phyloP scores from a whole-genome alignment of 2,329 filamentous ascomycete genomes.

The Trichoderma aggressivum region DNA sequence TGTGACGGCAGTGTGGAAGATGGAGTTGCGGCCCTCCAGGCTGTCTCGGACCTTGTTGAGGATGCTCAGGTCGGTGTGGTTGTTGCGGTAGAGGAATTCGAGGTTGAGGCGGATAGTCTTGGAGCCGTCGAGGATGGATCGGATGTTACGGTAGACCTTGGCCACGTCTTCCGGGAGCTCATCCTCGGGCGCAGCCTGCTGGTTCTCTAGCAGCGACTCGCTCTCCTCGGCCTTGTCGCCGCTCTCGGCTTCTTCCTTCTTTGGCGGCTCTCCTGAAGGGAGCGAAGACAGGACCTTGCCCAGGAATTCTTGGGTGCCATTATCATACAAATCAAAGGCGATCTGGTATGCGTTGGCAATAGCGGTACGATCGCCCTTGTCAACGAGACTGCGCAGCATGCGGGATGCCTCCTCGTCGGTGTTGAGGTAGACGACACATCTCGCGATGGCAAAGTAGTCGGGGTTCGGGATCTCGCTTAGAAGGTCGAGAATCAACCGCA shows the following conservation, averaged over 20 bases:
- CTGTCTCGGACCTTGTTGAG: slow-evolving; percentile 96
- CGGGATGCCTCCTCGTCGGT: slow-evolving; percentile 85
- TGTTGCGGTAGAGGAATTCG: slow-evolving; percentile 94
- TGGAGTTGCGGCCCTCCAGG: slow-evolving; percentile 91
- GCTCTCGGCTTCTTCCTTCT: slow-evolving; percentile 42
- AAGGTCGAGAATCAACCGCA: slow-evolving; percentile 91
- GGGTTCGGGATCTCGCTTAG: slow-evolving; percentile 87
- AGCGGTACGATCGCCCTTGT: slow-evolving; percentile 73
- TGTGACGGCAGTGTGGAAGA: slow-evolving; percentile 96
- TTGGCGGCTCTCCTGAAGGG: slow-evolving; percentile 51
- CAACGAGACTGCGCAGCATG: slow-evolving; percentile 78
- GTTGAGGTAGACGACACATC: slow-evolving; percentile 94
- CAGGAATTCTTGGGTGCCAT: slow-evolving; percentile 95
- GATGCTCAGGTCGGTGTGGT: slow-evolving; percentile 86
- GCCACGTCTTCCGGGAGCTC: slow-evolving; percentile 50
- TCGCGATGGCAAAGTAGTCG: slow-evolving; percentile 97
- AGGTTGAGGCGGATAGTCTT: slow-evolving; percentile 94
- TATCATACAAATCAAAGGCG: slow-evolving; percentile 96
- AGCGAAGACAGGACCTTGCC: slow-evolving; percentile 82
- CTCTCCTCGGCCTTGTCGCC: slow-evolving; percentile 43
- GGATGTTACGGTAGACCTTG: slow-evolving; percentile 60
- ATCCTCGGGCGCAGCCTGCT: slow-evolving; percentile 54
- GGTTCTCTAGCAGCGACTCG: slow-evolving; percentile 47
- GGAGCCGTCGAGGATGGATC: slow-evolving; percentile 74
- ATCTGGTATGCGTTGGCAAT: slow-evolving; percentile 93